phyloP scores from a whole-genome alignment of 192 early-diverging fungal genomes.

The Obelidium mucronatum region DNA sequence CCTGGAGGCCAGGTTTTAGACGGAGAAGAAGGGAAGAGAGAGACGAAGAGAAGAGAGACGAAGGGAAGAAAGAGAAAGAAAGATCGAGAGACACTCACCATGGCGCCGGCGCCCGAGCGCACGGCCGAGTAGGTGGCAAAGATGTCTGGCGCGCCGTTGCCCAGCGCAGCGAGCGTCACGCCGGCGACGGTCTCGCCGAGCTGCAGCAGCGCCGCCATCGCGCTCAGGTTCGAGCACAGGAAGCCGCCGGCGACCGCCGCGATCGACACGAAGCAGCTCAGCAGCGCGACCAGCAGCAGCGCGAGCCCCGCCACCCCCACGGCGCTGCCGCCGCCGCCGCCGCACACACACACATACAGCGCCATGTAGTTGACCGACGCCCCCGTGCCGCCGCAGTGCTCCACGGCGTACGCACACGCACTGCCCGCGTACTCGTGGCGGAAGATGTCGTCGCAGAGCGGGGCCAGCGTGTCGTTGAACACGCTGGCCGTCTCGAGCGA shows the following conservation, averaged over 20 bases:
- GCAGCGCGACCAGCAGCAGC: constrained; percentile 4
- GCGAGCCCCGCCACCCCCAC: neutral
- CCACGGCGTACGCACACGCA: constrained; percentile 12
- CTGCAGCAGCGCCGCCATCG: constrained; percentile 73
- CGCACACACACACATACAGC: constrained; percentile 26
- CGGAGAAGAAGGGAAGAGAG: neutral
- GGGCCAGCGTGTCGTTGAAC: neutral
- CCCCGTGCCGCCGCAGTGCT: constrained; percentile 22
- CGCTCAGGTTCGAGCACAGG: constrained; percentile 79
- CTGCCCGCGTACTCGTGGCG: neutral
- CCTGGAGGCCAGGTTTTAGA: constrained; percentile 57
- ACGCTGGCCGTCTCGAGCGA: too few species aligned
- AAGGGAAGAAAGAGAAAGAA: neutral
- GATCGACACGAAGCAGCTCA: constrained; percentile 34
- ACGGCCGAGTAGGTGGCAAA: constrained; percentile 82
- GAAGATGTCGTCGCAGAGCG: neutral
- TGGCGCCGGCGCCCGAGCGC: constrained; percentile 12
- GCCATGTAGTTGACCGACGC: constrained; percentile 35
- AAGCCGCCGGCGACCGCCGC: constrained; percentile 37
- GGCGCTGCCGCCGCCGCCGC: neutral
- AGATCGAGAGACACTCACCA: neutral
- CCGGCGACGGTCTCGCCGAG: constrained; percentile 83
- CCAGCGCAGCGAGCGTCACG: constrained; percentile 60
- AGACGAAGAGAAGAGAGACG: too few species aligned
- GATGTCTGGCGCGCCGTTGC: constrained; percentile 93